Evolutionary conservation across 2,329 filamentous ascomycete genomes (phyloP).

Genomic region (Stagonosporopsis chrysanthemi): DNA sequence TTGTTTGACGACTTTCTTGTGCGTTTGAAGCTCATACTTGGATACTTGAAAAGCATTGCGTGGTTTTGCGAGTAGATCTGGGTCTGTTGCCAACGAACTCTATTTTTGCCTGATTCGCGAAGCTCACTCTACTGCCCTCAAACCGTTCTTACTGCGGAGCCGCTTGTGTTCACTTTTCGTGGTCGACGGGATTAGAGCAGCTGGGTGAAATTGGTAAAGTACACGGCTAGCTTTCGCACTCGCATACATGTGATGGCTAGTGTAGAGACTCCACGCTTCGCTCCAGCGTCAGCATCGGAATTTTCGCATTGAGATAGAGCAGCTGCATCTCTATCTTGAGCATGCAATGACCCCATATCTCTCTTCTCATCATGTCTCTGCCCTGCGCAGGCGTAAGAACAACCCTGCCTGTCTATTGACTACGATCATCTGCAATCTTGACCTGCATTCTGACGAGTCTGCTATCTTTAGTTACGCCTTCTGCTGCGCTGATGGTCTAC

Average conservation of each 20-base stretch:
- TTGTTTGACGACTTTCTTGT: neutral
- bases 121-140: neutral
- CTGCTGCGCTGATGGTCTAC: slow-evolving; percentile 11
- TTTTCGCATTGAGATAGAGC: neutral
- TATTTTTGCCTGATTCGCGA: slow-evolving; percentile 6
- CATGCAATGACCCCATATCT: slow-evolving; percentile 15
- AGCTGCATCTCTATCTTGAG: neutral
- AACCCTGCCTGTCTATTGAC: slow-evolving; percentile 10
- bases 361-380: slow-evolving; percentile 12
- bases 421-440: slow-evolving; percentile 17
- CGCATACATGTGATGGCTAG: neutral
- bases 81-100: slow-evolving; percentile 5
- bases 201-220: neutral
- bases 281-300: neutral
- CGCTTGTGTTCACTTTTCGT: neutral
- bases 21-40: slow-evolving; percentile 7
- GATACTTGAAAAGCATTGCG: neutral
- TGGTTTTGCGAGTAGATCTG: neutral
- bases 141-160: neutral
- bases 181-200: neutral
- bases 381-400: slow-evolving; percentile 18
- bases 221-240: neutral
- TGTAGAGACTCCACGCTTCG: neutral
- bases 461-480: slow-evolving; percentile 7
- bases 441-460: slow-evolving; percentile 14